Evolutionary conservation across 805 yeast genomes (phyloP), one percentile per base, ranked within the genome.

Genomic region (Alloascoidea hylecoeti): DNA sequence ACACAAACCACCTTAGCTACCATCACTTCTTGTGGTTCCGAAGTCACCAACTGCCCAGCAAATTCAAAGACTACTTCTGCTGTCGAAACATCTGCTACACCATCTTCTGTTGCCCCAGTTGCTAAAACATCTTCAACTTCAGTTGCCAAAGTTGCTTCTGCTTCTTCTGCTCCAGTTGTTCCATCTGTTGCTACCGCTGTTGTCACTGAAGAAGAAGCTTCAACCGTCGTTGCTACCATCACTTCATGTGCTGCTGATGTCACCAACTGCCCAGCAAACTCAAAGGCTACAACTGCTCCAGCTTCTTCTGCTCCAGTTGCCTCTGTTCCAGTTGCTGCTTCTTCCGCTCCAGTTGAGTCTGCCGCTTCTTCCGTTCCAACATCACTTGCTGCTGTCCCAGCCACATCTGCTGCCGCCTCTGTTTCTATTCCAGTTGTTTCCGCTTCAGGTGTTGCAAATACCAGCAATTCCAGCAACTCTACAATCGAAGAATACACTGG

Each of bases 1-100:
- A 44, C 47, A 35, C 43, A 56, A 43, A 57, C 65, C 45, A 57
- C 63, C 46, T 53, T 64, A 50, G 69, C 56, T 43, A 65, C 74
- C 55, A 54, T 66, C 63, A 61, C 67, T 47, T 56, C 63, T 41
- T 67, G 71, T 57, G 68, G 46, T 38, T 46, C 61, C 15, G 49
- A 50, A 38, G 69, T 66, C 51, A 66, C 72, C 46, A 49, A 60
- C 62, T 70, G 75, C 60, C 73, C 72, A 51, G 30, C 30, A 9
- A n/a, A 23, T 9, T 9, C 43, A 43, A 6, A n/a, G 35, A 43
- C 46, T 43, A 40, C 48, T 27, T 41, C 49, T 33, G 47, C 49
- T 41, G 41, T 48, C 36, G n/a, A 9, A n/a, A 9, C 30, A 9
- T 9, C 30, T n/a, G n/a, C 30, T 9, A 23, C 30, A n/a, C 30